phyloP scores from a whole-genome alignment of 129 eudicot genomes.

The Flaveria robusta region DNA sequence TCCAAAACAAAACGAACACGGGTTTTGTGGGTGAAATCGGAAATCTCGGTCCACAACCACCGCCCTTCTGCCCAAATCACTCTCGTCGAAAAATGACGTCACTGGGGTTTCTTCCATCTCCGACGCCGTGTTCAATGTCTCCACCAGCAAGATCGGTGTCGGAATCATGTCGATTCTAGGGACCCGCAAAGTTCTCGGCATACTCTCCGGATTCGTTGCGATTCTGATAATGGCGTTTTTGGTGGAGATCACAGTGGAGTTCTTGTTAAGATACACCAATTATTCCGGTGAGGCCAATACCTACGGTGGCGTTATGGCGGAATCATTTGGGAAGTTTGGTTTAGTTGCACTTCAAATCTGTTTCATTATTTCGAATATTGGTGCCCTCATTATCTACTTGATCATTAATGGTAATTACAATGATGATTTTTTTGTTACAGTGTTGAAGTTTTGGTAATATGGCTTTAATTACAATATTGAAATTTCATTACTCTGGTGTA shows the following conservation, averaged over 20 bases:
- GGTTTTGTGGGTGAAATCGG: too few species aligned
- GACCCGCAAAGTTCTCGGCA: conserved; percentile 80
- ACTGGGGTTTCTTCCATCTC: conserved; percentile 49
- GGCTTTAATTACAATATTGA: too few species aligned
- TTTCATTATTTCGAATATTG: conserved; percentile 71
- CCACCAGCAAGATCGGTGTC: conserved; percentile 90
- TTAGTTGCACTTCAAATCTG: conserved; percentile 66
- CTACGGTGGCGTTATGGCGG: conserved; percentile 84
- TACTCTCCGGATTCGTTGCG: conserved; percentile 67
- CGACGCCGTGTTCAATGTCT: conserved; percentile 79
- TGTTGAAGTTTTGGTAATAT: too few species aligned
- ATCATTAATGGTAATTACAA: conserved; percentile 63
- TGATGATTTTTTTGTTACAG: too few species aligned
- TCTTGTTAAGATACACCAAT: conserved; percentile 70
- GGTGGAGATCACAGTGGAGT: conserved; percentile 80
- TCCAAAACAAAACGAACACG: too few species aligned
- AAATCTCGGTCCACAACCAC: not conserved
- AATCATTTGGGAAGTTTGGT: conserved; percentile 83
- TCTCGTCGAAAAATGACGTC: conserved; percentile 20
- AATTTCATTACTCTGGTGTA: too few species aligned
- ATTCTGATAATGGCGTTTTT: conserved; percentile 59
- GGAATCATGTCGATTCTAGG: conserved; percentile 98
- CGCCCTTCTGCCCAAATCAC: conserved; percentile 50
- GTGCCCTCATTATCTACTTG: conserved; percentile 82
- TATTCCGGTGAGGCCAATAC: conserved; percentile 58